These are phyloP conservation scores for Plectosphaerella sp. DNA, from an alignment of 2,329 filamentous ascomycete genomes.

Conservation along the genomic window DNA sequence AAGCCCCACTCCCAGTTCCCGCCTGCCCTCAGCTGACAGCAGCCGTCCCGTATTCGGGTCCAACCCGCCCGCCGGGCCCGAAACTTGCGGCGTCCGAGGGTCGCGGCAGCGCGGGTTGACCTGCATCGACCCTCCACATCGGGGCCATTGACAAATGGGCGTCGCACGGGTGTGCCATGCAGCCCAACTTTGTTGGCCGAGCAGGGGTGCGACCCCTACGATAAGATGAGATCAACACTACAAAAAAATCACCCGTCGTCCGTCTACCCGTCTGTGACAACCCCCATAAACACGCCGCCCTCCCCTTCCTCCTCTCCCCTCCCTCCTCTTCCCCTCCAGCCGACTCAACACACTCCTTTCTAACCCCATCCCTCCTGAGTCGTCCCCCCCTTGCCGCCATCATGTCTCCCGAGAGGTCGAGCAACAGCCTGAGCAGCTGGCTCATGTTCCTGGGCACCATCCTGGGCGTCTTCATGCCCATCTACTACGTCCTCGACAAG, in stretches of 20 bases:
- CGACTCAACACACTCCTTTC: neutral
- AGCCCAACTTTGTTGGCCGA: too few species aligned
- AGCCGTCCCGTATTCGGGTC: neutral
- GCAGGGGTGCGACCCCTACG: too few species aligned
- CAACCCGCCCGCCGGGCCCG: neutral
- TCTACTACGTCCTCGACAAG: conserved; percentile 53
- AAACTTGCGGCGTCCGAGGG: too few species aligned
- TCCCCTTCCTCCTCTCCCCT: neutral
- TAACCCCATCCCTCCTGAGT: neutral
- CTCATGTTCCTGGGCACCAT: conserved; percentile 48
- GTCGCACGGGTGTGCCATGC: too few species aligned
- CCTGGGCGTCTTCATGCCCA: conserved; percentile 47
- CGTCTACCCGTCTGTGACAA: neutral
- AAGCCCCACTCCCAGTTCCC: neutral
- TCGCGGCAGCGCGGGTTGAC: too few species aligned
- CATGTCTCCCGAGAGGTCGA: conserved; percentile 1
- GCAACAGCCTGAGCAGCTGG: conserved; percentile 23
- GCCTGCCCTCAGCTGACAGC: neutral
- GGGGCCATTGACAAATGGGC: too few species aligned
- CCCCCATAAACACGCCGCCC: neutral
- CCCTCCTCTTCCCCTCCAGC: neutral
- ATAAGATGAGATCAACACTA: neutral
- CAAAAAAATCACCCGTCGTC: neutral
- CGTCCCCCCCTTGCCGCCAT: neutral
- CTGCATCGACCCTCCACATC: too few species aligned